These are phyloP conservation scores for Pseudogymnoascus sp. DNA, from an alignment of 2,329 filamentous ascomycete species.

Conservation along the genomic window DNA sequence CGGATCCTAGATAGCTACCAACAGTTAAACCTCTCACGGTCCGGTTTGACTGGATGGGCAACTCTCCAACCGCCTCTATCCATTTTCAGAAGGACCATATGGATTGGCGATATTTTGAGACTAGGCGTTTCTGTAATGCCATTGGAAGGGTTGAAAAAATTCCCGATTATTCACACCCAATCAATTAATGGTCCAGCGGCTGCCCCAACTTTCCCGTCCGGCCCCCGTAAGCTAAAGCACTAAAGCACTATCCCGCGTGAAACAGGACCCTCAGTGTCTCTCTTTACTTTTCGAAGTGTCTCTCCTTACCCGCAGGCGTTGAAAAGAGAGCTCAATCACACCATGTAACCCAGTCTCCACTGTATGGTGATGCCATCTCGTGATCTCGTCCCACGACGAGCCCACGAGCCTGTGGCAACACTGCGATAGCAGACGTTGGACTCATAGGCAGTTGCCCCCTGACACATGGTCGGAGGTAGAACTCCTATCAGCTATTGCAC, in stretches of 20 bases:
- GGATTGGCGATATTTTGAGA: neutral
- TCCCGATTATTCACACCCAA: constrained; percentile 5
- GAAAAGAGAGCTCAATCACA: neutral
- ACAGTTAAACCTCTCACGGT: neutral
- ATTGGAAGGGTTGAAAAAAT: neutral
- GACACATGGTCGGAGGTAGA: neutral
- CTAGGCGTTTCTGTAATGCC: neutral
- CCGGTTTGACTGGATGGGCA: constrained; percentile 5
- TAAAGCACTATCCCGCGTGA: constrained; percentile 3
- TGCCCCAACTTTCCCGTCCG: constrained; percentile 1
- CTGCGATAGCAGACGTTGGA: neutral
- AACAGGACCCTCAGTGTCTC: constrained; percentile 1
- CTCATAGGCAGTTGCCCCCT: neutral
- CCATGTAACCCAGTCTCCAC: constrained; percentile 1
- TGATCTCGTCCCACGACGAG: constrained; percentile 5
- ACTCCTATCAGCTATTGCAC: neutral
- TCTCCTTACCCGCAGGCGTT: constrained; percentile 6
- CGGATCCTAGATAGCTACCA: neutral
- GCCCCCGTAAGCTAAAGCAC: constrained; percentile 4
- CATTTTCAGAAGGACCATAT: neutral
- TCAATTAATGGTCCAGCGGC: constrained; percentile 2
- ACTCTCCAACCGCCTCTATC: neutral
- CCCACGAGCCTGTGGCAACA: constrained; percentile 1
- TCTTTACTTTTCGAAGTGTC: neutral
- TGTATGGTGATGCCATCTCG: neutral